Evolutionary conservation across 83 land plant species (phyloP), one percentile per base, ranked within the genome.

Genomic region (Picea mariana): DNA sequence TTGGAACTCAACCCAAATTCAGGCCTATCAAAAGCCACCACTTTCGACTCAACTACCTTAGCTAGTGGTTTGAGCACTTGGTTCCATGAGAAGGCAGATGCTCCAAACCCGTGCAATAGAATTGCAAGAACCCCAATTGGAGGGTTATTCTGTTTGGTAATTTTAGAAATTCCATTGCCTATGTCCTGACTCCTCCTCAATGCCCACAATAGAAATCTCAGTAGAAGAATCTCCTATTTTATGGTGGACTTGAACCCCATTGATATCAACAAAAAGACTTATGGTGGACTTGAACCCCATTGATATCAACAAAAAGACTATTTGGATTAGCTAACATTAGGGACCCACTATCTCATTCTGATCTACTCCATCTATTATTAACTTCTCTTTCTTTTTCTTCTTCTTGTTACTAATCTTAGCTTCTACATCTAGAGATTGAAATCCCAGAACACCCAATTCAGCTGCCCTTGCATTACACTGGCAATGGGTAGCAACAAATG

Each of bases 1-100:
- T 98, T 89, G 72, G 97, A 91, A 0, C 97, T 95, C 67, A 97
- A 81, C 47, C 99, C 99, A 84, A 97, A 97, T 52, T 96, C 99
- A 34, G 99, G 99, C 84, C 99, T 85, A 72, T 97, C 99, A 89
- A 97, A 95, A 15, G 98, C 96, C 81, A 90, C 87, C 31, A 90
- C 97, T 69, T 86, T 88, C 0, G 99, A 88, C 42, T 87, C 90
- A 61, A 85, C 40, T 20, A 88, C 4, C 13, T 83, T 77, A 7
- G 99, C 93, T 55, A 97, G 86, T 38, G 89, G 93, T 83, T 88
- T 90, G 89, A 95, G 85, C 44, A 92, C 93, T 72, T 85, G 62
- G 44, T 83, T 64, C 99, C 99, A 97, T 9, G 99, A 97, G 85
- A 92, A 97, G 2, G 90, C 86, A 42, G 98, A 93, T 20, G 99